phyloP scores from a whole-genome alignment of 768 basidiomycete species.

The Cubamyces lactineus region DNA sequence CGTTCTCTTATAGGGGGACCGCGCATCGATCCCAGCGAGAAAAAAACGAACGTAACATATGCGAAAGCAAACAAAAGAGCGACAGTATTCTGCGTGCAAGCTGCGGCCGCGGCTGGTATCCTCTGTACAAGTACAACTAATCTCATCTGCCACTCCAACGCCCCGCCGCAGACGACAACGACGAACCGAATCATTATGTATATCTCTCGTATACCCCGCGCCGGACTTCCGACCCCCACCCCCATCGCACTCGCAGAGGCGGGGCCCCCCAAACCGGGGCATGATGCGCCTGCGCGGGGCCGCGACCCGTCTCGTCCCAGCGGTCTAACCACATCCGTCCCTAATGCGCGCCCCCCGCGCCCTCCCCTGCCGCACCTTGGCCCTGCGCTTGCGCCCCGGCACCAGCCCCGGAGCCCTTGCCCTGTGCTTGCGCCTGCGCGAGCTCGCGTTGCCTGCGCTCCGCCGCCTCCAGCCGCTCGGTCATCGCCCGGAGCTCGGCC shows the following conservation, averaged over 20 bases:
- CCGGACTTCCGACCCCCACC: not conserved
- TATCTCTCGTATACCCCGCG: not conserved
- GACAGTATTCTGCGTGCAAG: not conserved
- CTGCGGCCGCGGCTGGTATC: not conserved
- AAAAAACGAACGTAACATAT: not conserved
- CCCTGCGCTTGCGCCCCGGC: conserved; percentile 2
- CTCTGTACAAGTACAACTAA: not conserved
- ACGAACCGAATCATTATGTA: not conserved
- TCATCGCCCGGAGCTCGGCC: conserved; percentile 75
- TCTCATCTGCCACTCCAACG: not conserved
- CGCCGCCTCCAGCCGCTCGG: conserved; percentile 72
- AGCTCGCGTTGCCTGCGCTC: conserved; percentile 61
- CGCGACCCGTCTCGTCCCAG: not conserved
- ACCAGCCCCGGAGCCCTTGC: not conserved
- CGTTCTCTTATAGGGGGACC: not conserved
- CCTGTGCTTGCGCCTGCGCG: conserved; percentile 36
- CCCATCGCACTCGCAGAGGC: not conserved
- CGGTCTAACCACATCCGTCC: not conserved
- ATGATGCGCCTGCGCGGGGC: conserved; percentile 2
- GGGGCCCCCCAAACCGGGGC: not conserved
- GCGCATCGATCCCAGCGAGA: not conserved
- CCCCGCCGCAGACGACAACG: not conserved
- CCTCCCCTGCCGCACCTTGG: not conserved
- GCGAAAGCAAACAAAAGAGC: not conserved
- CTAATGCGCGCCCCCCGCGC: conserved; percentile 9